Percentiles rank a stretch among this genome's conserved stretches.
Evolutionary conservation across 768 basidiomycete species (phyloP).

Genomic region (Tylopilus cervinicoccineus): DNA sequence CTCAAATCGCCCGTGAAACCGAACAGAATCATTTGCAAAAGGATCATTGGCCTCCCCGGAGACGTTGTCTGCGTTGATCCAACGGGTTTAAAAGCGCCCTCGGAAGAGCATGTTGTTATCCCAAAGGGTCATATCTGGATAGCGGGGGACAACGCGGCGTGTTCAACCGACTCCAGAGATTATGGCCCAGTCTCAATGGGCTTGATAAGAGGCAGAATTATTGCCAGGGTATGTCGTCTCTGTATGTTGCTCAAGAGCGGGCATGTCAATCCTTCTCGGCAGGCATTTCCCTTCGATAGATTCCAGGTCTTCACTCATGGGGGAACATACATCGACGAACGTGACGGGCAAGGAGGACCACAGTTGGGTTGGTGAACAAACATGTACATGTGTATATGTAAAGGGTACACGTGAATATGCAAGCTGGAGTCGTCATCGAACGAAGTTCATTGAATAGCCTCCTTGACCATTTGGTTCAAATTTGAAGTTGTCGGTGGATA

Average conservation of each 20-base stretch:
- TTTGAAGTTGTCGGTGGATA: conserved; percentile 97
- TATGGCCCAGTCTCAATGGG: conserved; percentile 91
- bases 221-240: conserved; percentile 51
- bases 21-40: conserved; percentile 73
- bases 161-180: conserved; percentile 83
- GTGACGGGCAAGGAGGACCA: neutral
- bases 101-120: conserved; percentile 68
- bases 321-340: conserved; percentile 20
- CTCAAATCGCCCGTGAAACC: conserved; percentile 69
- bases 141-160: conserved; percentile 80
- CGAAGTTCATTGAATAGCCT: conserved; percentile 93
- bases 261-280: conserved; percentile 3
- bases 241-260: neutral
- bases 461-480: conserved; percentile 91
- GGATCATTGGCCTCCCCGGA: conserved; percentile 85
- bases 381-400: neutral
- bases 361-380: neutral
- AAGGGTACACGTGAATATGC: neutral
- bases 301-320: conserved; percentile 24
- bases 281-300: conserved; percentile 30
- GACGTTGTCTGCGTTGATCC: conserved; percentile 90
- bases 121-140: conserved; percentile 91
- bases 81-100: conserved; percentile 57
- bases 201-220: conserved; percentile 64
- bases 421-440: conserved; percentile 33